Percentiles rank a stretch among this genome's conserved stretches.
Conservation (phyloP, 495 filamentous ascomycete species). For the Aspergillus bertholletiae region DNA sequence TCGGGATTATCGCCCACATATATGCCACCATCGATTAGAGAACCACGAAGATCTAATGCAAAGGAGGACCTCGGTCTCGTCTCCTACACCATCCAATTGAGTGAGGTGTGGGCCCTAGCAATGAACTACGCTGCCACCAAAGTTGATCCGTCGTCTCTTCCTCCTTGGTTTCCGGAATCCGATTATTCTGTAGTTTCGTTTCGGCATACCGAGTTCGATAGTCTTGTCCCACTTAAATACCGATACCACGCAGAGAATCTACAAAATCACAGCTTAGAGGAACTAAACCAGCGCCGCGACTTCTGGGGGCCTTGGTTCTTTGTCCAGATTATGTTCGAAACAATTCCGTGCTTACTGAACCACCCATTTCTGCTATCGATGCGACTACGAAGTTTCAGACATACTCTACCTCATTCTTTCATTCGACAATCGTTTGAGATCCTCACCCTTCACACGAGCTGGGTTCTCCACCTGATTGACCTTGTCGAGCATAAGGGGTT, state of each 20-base stretch:
- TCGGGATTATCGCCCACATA: conserved; percentile 12
- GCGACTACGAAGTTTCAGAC: conserved; percentile 35
- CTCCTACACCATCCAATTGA: conserved; percentile 31
- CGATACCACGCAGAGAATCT: conserved; percentile 40
- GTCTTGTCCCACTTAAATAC: conserved; percentile 37
- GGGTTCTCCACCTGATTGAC: conserved; percentile 31
- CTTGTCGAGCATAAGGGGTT: conserved; percentile 26
- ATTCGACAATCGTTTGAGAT: conserved; percentile 35
- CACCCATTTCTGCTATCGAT: conserved; percentile 43
- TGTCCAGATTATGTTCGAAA: conserved; percentile 39
- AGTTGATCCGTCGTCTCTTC: conserved; percentile 21
- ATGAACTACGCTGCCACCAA: conserved; percentile 35
- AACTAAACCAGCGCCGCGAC: conserved; percentile 32
- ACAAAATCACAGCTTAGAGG: conserved; percentile 25
- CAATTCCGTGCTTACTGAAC: conserved; percentile 39
- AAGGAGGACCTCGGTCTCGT: conserved; percentile 35
- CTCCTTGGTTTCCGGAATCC: conserved; percentile 42
- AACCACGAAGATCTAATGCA: neutral
- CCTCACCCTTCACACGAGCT: conserved; percentile 28
- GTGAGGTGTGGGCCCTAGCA: conserved; percentile 38
- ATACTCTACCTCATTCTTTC: conserved; percentile 36
- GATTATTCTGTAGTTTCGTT: conserved; percentile 39
- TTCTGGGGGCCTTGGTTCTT: conserved; percentile 47
- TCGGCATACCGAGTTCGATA: conserved; percentile 41
- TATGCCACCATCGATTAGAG: neutral